phyloP scores from a whole-genome alignment of 495 filamentous ascomycete species.

The Lophiotrema nucula region DNA sequence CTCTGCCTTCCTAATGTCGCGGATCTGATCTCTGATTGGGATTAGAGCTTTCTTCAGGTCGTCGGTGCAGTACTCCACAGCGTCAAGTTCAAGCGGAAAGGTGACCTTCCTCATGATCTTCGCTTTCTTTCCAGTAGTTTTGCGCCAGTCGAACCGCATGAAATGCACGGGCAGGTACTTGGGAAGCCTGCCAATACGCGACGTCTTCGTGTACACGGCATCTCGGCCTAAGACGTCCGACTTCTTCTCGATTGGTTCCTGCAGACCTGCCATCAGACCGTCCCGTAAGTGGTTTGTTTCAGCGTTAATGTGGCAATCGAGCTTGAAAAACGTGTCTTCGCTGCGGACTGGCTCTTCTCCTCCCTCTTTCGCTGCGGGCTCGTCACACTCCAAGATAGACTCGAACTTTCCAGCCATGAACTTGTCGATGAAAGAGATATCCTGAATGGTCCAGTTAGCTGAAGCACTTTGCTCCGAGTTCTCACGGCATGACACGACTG shows the following conservation, averaged over 20 bases:
- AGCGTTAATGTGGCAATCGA: constrained; percentile 87
- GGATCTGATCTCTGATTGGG: constrained; percentile 89
- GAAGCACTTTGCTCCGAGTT: too few relatives aligned
- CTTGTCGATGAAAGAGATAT: constrained; percentile 79
- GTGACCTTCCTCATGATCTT: constrained; percentile 99
- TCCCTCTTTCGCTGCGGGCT: constrained; percentile 69
- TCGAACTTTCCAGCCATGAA: constrained; percentile 82
- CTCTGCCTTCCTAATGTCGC: constrained; percentile 93
- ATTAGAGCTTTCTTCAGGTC: constrained; percentile 77
- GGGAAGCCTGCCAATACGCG: constrained; percentile 81
- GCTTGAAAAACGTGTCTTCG: constrained; percentile 81
- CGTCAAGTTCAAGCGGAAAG: constrained; percentile 89
- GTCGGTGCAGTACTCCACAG: constrained; percentile 92
- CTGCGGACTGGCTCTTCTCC: constrained; percentile 67
- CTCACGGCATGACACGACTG: too few relatives aligned
- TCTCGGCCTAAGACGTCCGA: constrained; percentile 76
- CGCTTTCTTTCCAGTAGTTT: constrained; percentile 90
- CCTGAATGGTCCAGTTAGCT: too few relatives aligned
- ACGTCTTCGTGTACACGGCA: constrained; percentile 82
- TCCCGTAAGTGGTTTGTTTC: constrained; percentile 87
- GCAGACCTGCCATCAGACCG: constrained; percentile 75
- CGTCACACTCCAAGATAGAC: constrained; percentile 77
- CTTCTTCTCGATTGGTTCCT: constrained; percentile 86
- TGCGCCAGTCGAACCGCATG: constrained; percentile 97
- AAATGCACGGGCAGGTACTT: constrained; percentile 97